Base-by-base conservation (phyloP, 148 eudicot species). In the Rhododendron vialii region DNA sequence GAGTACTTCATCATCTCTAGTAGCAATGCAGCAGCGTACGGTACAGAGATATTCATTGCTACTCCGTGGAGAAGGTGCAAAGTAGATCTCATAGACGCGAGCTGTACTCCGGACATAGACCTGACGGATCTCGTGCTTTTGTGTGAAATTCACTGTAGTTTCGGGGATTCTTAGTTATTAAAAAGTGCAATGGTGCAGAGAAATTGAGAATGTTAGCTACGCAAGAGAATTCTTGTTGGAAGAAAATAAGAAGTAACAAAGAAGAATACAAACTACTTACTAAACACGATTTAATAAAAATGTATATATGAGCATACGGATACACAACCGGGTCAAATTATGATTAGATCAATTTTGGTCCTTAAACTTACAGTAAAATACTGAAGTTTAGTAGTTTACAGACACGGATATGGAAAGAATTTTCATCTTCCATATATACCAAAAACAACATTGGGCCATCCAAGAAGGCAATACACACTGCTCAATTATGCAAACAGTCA, bases 21-120 rank as follows among this genome's bases (percentile, higher is more conserved):
- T 90, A 87, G 93, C 98, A 90, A 90, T 67, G 71, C 98, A 89
- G 85, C 99, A 97, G 26, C 93, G 98, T 89, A 95, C 98, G 73
- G 99, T 95, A 88, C 96, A 95, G 20, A 97, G 93, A 84, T 97
- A 95, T 79, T 93, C 95, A 89, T 90, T 90, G 61, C 81, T 88
- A 85, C 91, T 87, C 84, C 85, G 87, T 18, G 55, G 74, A 86
- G 86, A 59, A 84, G 80, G 86, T 73, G 95, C 88, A 90, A 85
- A 93, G 89, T 97, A 97, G 33, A 97, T 90, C 90, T 97, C 99
- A 90, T 91, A 97, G 50, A 93, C 91, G 65, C 98, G 92, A 73
- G 98, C 98, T 69, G 95, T 93, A 87, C 98, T 97, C 86, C 93
- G 91, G 51, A 95, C 88, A 89, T 95, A 97, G 30, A 97, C 91